Evolutionary conservation across 306 rosid genomes (phyloP).

Genomic region (Trichosanthes truncata): DNA sequence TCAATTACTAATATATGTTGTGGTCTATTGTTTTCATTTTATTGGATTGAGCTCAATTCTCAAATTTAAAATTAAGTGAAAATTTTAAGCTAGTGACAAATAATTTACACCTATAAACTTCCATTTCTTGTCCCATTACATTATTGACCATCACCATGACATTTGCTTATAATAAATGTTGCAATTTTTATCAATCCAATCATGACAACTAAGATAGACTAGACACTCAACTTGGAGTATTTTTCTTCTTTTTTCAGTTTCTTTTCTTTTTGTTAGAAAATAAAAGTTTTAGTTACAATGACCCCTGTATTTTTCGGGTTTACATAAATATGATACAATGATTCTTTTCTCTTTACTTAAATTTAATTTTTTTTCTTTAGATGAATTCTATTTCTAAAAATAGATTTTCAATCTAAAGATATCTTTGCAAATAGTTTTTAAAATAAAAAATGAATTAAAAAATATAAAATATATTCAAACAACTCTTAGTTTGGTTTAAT

Average conservation of each 20-base stretch:
- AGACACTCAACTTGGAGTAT: neutral
- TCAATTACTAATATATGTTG: too few species aligned
- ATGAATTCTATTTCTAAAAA: neutral
- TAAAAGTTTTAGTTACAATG: neutral
- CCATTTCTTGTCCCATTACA: neutral
- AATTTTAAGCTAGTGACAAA: neutral
- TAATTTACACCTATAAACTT: neutral
- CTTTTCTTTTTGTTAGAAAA: neutral
- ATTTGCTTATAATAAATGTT: neutral
- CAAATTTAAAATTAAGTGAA: neutral
- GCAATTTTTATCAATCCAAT: neutral
- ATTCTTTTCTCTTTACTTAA: neutral
- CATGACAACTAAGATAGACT: conserved; percentile 2
- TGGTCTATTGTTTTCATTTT: neutral
- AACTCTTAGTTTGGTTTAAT: neutral
- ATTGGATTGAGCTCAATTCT: too few species aligned
- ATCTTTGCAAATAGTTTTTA: neutral
- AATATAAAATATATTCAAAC: neutral
- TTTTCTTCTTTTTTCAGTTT: neutral
- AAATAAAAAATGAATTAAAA: too few species aligned
- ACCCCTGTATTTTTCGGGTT: neutral
- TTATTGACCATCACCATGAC: neutral
- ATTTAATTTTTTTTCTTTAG: neutral
- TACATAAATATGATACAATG: neutral
- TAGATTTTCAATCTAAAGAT: neutral